Evolutionary conservation across 2,329 filamentous ascomycete genomes (phyloP).

Genomic region (Hymenoscyphus scutula): DNA sequence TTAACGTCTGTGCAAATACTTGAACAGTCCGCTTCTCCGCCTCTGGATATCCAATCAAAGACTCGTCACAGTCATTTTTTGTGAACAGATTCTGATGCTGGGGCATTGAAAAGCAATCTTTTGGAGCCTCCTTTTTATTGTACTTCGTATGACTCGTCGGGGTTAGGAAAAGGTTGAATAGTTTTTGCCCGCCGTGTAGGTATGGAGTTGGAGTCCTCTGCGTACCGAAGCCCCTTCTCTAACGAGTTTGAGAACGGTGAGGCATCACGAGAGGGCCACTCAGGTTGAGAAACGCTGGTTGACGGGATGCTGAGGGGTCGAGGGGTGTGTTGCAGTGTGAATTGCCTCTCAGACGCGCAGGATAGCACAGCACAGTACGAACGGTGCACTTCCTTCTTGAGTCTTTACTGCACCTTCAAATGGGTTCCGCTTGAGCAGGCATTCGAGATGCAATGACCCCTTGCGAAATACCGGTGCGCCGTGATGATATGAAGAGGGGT

Average conservation of each 20-base stretch:
- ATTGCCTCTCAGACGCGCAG: conserved; percentile 3
- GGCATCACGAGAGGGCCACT: background rate
- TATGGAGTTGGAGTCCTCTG: too few relatives aligned
- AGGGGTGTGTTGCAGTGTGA: background rate
- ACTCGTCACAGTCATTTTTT: too few relatives aligned
- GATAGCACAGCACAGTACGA: background rate
- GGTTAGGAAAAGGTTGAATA: too few relatives aligned
- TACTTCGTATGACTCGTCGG: too few relatives aligned
- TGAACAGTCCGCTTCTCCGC: background rate
- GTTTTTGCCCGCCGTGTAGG: too few relatives aligned
- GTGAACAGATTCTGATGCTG: background rate
- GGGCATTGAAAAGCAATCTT: background rate
- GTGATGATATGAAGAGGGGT: background rate
- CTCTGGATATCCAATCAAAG: background rate
- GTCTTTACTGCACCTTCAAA: background rate
- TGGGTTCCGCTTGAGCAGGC: background rate
- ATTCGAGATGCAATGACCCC: background rate
- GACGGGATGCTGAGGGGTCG: background rate
- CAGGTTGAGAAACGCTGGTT: background rate
- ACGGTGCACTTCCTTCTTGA: background rate
- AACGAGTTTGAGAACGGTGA: background rate
- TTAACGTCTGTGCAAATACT: conserved; percentile 30
- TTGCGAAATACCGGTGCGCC: background rate
- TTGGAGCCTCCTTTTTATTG: background rate
- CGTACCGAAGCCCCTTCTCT: too few relatives aligned